Conservation (phyloP, 345 rosid genomes). For the Clarkia xantiana region DNA sequence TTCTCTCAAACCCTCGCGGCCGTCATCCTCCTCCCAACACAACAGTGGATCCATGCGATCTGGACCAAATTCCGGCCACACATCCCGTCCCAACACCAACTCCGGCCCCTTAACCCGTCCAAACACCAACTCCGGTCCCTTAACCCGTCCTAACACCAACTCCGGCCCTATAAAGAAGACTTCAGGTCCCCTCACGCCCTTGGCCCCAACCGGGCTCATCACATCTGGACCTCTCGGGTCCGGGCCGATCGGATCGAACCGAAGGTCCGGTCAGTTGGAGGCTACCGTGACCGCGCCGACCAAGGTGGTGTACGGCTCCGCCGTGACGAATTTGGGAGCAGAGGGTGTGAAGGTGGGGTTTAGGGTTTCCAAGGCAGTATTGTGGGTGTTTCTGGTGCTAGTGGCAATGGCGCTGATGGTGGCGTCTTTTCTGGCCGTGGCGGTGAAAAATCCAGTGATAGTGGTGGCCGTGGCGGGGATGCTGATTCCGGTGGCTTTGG, state of each 20-base stretch:
- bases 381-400: constrained; percentile 56
- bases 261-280: constrained; percentile 70
- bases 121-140: constrained; percentile 47
- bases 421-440: constrained; percentile 68
- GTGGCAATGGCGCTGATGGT: constrained; percentile 45
- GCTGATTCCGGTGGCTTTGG: constrained; percentile 35
- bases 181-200: constrained; percentile 58
- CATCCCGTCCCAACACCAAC: constrained; percentile 43
- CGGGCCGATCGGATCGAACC: constrained; percentile 39
- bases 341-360: constrained; percentile 53
- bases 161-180: constrained; percentile 60
- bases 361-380: constrained; percentile 56
- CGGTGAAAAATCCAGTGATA: constrained; percentile 60
- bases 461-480: constrained; percentile 50
- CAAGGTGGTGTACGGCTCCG: constrained; percentile 61
- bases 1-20: constrained; percentile 30
- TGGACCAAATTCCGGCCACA: constrained; percentile 64
- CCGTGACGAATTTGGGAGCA: constrained; percentile 54
- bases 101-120: constrained; percentile 30
- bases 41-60: constrained; percentile 77
- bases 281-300: constrained; percentile 22
- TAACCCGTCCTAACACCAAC: constrained; percentile 32
- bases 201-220: constrained; percentile 82
- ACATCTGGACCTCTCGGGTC: constrained; percentile 80
- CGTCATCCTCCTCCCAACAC: constrained; percentile 57